Base-by-base conservation (phyloP, 352 stramenopile species). In the Albugo candida region DNA sequence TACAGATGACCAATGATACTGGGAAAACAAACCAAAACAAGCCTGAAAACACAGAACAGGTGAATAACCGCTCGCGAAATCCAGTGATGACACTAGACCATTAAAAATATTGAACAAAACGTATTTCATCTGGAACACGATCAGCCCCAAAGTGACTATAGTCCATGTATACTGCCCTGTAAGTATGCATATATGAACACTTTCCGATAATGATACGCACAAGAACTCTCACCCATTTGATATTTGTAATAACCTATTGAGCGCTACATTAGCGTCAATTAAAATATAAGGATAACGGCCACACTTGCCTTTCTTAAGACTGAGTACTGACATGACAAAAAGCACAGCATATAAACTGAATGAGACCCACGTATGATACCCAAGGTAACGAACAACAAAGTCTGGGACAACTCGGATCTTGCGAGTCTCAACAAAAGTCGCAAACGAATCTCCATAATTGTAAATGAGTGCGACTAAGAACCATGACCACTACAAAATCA, bases 71-170 rank as follows among this genome's bases (percentile, higher is more conserved):
- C 20, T 8, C 3, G 16, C 12, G 45, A 17, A 16, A 49, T 8
- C 36, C 38, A 24, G 42, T 43, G 20, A 17, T 19, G 16, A 37
- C 21, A 43, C 21, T 41, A 49, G 58, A 79, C 65, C 74, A 61
- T 96, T 95, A 58, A 95, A 96, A 55, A 97, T 93, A 59, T 96
- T 97, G 60, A 91, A 85, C 52, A 97, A 84, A 37, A 97, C 88
- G 58, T 96, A 97, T 65, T 96, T 96, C 61, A 97, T 83, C 67
- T 97, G 91, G 54, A 95, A 95, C n/a, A 97, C 85, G 27, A 95
- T 97, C 24, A 97, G 56, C 41, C 79, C 91, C 41, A 97, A 58
- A 16, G 91, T 95, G 35, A 96, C 77, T 55, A 97, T 95, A 6
- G 91, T 97, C 91, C 91, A 97, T 54, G 86, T 96, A 41, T 96